Conservation (phyloP, 257 asterid genomes). For the Vinca minor region DNA sequence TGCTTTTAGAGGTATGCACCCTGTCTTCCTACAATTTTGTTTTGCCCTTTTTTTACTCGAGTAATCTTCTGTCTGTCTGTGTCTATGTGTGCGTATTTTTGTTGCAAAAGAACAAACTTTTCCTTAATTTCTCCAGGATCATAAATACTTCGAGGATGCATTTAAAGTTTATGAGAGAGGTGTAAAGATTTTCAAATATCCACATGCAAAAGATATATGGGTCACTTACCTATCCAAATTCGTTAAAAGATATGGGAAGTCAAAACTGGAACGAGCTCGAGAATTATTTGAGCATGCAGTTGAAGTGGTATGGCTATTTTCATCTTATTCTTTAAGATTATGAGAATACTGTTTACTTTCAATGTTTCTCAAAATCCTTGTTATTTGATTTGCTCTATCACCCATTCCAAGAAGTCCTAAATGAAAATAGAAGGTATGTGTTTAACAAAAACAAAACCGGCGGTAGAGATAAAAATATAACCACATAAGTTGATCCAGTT, state of each 20-base stretch:
- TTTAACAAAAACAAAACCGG: background rate
- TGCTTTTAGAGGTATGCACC: conserved; percentile 72
- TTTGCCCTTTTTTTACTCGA: conserved; percentile 6
- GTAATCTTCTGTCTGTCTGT: background rate
- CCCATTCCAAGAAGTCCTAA: background rate
- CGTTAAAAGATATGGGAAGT: conserved; percentile 81
- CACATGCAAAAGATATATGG: conserved; percentile 95
- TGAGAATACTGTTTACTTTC: background rate
- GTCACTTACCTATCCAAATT: conserved; percentile 82
- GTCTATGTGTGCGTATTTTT: background rate
- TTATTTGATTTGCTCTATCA: background rate
- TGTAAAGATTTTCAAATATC: conserved; percentile 86
- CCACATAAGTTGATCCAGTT: background rate
- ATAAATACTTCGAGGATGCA: conserved; percentile 90
- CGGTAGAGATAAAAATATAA: background rate
- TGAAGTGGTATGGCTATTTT: conserved; percentile 54
- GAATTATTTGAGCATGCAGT: conserved; percentile 93
- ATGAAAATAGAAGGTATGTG: background rate
- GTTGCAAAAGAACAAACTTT: conserved; percentile 11
- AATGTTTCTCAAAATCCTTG: conserved; percentile 1
- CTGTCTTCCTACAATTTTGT: background rate
- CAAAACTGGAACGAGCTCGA: conserved; percentile 91
- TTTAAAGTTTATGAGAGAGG: conserved; percentile 96
- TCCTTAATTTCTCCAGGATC: conserved; percentile 41
- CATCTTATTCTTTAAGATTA: background rate